Percentiles rank a stretch among this genome's conserved stretches.
phyloP scores from a whole-genome alignment of 1,139 yeast genomes.

The Diutina mesorugosa region DNA sequence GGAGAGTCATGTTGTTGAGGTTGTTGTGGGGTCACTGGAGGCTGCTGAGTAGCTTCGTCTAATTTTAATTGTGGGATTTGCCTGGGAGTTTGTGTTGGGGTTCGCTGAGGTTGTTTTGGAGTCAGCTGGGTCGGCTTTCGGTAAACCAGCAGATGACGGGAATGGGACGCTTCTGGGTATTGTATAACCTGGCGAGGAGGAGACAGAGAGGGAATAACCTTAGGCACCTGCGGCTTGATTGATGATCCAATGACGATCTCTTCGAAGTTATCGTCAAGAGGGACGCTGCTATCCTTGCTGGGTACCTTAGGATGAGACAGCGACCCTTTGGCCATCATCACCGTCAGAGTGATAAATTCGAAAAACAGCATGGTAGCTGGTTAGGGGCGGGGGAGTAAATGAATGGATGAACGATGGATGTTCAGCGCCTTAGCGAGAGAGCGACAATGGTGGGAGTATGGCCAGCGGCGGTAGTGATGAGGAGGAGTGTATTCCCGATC shows the following conservation, averaged over 20 bases:
- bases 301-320: not conserved
- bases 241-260: not conserved
- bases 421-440: not conserved
- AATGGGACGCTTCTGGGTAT: not conserved
- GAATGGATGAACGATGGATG: not conserved
- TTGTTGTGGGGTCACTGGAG: not conserved
- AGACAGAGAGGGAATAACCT: not conserved
- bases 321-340: slow-evolving; percentile 2
- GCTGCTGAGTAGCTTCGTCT: not conserved
- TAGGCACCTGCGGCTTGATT: not conserved
- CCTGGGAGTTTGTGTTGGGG: not conserved
- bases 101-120: not conserved
- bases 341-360: not conserved
- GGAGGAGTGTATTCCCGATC: not conserved
- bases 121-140: not conserved
- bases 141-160: not conserved
- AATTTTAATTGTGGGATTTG: not conserved
- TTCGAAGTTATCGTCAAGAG: not conserved
- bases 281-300: not conserved
- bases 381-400: not conserved
- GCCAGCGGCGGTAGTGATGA: not conserved
- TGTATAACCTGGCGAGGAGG: not conserved
- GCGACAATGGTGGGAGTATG: not conserved
- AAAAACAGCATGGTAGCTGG: not conserved
- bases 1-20: not conserved